Conservation (phyloP, 2,329 filamentous ascomycete genomes). For the Meredithiella fracta region DNA sequence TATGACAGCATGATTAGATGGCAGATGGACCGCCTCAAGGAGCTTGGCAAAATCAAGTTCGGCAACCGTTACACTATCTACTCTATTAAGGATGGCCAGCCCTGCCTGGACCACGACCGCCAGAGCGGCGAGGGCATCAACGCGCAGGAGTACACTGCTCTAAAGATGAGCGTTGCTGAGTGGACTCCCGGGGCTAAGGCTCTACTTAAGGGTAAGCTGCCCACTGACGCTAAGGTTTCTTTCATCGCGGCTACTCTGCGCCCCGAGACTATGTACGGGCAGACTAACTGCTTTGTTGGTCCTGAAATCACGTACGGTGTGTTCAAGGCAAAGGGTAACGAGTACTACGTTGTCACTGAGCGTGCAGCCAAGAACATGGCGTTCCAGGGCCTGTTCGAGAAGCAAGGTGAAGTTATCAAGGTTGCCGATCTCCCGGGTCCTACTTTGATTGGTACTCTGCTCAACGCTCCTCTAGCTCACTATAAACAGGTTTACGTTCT, state of each 20-base stretch:
- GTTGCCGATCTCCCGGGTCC: constrained; percentile 60
- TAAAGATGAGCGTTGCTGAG: constrained; percentile 82
- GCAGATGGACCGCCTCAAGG: constrained; percentile 89
- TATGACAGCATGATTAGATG: constrained; percentile 91
- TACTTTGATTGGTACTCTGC: constrained; percentile 70
- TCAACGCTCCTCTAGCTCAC: constrained; percentile 75
- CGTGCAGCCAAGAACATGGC: constrained; percentile 90
- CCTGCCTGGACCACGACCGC: constrained; percentile 33
- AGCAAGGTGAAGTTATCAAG: constrained; percentile 59
- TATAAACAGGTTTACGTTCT: constrained; percentile 75
- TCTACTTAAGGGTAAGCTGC: constrained; percentile 59
- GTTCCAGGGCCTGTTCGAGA: constrained; percentile 71
- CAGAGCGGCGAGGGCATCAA: constrained; percentile 35
- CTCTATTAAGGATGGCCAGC: constrained; percentile 53
- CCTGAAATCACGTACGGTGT: constrained; percentile 80
- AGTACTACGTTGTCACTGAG: constrained; percentile 73
- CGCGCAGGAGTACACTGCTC: constrained; percentile 78
- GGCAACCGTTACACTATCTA: constrained; percentile 90
- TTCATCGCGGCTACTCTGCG: constrained; percentile 83
- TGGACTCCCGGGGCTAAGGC: constrained; percentile 67
- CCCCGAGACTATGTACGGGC: constrained; percentile 97
- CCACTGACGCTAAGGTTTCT: constrained; percentile 63
- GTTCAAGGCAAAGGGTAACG: constrained; percentile 60
- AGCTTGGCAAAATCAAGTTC: constrained; percentile 83
- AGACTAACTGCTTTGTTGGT: constrained; percentile 88